Evolutionary conservation across 2,329 filamentous ascomycete genomes (phyloP), one percentile per base, ranked within the genome.

Genomic region (Coleophoma crateriformis): DNA sequence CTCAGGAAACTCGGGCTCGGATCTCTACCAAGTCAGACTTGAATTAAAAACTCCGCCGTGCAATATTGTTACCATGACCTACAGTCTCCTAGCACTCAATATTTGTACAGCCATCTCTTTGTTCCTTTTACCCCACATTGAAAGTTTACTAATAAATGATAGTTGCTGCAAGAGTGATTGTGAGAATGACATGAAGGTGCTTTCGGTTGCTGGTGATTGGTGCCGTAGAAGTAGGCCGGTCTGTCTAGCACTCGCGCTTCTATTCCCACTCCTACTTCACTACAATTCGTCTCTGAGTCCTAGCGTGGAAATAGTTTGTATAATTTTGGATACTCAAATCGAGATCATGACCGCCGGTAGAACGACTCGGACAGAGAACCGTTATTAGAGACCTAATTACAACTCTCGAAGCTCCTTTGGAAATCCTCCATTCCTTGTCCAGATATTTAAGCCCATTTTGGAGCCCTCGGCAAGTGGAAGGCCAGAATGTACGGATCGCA

Each of bases 401-500:
- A 41, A 41, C 39, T 41, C 39, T 41, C 39, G 39, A 41, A 41
- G 39, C 39, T 41, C 39, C 39, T 41, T 41, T 12, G 39, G 39
- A 22, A 41, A 41, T 41, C 14, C 39, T 41, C 39, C 39, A 19
- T 41, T 41, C 15, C 39, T 41, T 12, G 45, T 46, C 71, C 71
- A 74, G 45, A 74, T 74, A 49, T 74, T 73, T 68, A 73, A 71
- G 11, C 69, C 71, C 7, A 68, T 73, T 64, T 74, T 75, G 45
- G 62, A 42, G 5, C 71, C 71, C 1, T 58, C 58, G 3, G 54
- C 63, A 10, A 73, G 57, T 5, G 71, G 69, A 40, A 74, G 55
- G 0, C 71, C 71, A 1, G 71, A 69, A 50, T 74, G 71, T 32
- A 67, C 58, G 1, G 68, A 69, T 48, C 71, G 62, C 48, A 50